phyloP scores from a whole-genome alignment of 352 stramenopile genomes.

The Vaucheria bursata region DNA sequence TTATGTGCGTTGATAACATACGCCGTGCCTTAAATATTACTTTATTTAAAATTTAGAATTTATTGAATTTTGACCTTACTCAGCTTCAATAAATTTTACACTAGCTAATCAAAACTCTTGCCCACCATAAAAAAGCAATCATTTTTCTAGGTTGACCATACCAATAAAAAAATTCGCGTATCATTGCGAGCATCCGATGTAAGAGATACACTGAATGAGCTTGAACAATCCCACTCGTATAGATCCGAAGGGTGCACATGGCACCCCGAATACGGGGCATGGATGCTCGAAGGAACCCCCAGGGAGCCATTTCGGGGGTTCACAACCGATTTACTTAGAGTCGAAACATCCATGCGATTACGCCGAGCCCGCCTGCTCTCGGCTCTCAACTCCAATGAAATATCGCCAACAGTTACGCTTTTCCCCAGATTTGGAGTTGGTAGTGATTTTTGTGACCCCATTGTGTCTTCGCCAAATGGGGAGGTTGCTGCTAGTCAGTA shows the following conservation, averaged over 20 bases:
- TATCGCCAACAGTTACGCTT: constrained; percentile 76
- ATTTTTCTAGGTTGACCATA: constrained; percentile 17
- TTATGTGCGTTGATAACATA: too few relatives aligned
- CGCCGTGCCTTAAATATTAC: too few relatives aligned
- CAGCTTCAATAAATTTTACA: too few relatives aligned
- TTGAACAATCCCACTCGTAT: constrained; percentile 14
- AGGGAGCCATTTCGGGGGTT: constrained; percentile 15
- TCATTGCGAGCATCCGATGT: constrained; percentile 19
- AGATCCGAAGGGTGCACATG: constrained; percentile 82
- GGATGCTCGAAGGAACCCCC: constrained; percentile 87
- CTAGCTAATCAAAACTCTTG: too few relatives aligned
- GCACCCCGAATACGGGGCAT: constrained; percentile 97
- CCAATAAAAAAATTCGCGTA: constrained; percentile 11
- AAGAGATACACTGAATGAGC: constrained; percentile 15
- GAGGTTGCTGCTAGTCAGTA: constrained; percentile 83
- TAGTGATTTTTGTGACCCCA: constrained; percentile 67
- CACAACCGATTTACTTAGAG: constrained; percentile 46
- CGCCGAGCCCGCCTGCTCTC: constrained; percentile 83
- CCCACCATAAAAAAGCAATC: too few relatives aligned
- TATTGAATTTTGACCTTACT: too few relatives aligned
- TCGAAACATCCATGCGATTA: constrained; percentile 95
- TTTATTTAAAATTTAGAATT: too few relatives aligned
- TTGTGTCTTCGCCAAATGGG: constrained; percentile 46
- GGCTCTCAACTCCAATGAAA: constrained; percentile 83
- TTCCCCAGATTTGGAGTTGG: constrained; percentile 91